Conservation (phyloP, 257 asterid genomes). For the Solanum chiquidenum region DNA sequence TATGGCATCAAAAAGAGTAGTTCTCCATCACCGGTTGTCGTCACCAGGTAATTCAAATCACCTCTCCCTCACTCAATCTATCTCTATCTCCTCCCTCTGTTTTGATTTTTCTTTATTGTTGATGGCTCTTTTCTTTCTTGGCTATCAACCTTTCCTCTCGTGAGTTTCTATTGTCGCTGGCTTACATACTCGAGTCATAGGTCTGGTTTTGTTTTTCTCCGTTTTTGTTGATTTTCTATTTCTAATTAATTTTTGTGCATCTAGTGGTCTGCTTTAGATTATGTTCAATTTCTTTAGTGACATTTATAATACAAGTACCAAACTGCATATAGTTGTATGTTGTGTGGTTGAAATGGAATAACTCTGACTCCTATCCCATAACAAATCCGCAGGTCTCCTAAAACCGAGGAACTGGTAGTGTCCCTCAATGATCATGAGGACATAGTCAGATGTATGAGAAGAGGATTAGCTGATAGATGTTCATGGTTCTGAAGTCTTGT, state of each 20-base stretch:
- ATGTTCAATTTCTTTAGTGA: background rate
- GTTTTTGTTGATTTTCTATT: background rate
- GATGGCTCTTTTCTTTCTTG: background rate
- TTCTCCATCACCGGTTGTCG: background rate
- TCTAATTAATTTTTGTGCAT: background rate
- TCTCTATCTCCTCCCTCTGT: background rate
- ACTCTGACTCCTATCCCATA: background rate
- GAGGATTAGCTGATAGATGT: background rate
- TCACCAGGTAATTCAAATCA: background rate
- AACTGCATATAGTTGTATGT: background rate
- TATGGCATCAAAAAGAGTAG: slow-evolving; percentile 50
- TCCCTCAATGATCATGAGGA: background rate
- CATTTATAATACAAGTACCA: background rate
- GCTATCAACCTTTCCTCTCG: background rate
- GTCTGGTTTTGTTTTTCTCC: background rate
- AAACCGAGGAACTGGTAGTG: background rate
- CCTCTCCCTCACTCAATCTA: background rate
- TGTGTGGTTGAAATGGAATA: background rate
- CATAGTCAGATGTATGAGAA: background rate
- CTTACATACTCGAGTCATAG: background rate
- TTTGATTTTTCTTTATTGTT: background rate
- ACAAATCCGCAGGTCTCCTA: background rate
- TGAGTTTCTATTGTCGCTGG: background rate
- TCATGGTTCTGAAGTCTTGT: background rate
- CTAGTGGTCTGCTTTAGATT: background rate